Evolutionary conservation across 176 grass and related monocot species (phyloP).

Genomic region (Alopecurus myosuroides): DNA sequence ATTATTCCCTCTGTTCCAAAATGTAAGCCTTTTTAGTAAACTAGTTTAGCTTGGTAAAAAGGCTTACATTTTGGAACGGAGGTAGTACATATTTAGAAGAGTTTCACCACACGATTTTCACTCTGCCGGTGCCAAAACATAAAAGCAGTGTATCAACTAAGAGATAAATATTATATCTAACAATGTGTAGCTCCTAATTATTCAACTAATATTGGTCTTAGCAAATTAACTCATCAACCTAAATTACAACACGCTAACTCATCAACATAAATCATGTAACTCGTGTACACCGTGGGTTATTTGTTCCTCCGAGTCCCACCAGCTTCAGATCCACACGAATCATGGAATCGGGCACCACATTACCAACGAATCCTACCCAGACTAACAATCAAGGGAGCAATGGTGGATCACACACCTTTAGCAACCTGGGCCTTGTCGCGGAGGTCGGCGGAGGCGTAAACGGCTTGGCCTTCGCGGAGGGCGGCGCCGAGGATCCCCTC

Average conservation of each 20-base stretch:
- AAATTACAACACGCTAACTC: background rate
- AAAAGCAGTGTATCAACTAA: background rate
- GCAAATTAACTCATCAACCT: background rate
- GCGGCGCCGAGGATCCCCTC: constrained; percentile 61
- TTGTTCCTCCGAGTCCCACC: background rate
- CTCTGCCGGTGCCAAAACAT: background rate
- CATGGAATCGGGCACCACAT: background rate
- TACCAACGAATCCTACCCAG: background rate
- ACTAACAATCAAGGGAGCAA: background rate
- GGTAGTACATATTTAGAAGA: no score
- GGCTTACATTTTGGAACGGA: no score
- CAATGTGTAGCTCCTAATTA: background rate
- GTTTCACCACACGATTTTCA: background rate
- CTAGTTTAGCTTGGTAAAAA: no score
- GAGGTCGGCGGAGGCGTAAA: constrained; percentile 76
- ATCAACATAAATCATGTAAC: background rate
- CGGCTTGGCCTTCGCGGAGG: constrained; percentile 54
- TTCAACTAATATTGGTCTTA: background rate
- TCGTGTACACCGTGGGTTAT: background rate
- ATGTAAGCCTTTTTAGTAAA: no score
- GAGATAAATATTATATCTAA: background rate
- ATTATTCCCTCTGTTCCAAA: no score
- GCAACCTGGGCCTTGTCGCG: constrained; percentile 67
- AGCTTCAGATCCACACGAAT: background rate
- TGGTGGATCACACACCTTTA: constrained; percentile 45